Evolutionary conservation across 192 early-diverging fungal genomes (phyloP), one percentile per base, ranked within the genome.

Genomic region (Phlyctochytrium bullatum): DNA sequence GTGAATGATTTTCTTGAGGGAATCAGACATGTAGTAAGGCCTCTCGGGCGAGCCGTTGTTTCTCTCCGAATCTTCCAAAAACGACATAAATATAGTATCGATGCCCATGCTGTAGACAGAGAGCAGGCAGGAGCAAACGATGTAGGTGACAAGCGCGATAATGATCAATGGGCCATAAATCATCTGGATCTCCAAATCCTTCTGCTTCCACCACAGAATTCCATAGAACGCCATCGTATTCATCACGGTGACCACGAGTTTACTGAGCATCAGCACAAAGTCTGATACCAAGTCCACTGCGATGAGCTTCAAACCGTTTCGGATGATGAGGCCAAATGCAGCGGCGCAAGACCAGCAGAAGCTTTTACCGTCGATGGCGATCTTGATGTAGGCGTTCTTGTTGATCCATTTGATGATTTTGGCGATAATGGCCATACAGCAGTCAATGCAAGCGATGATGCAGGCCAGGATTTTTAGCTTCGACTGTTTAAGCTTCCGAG

Each of bases 331-430:
- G 4, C 66, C 69, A 32, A 74, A 50, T 1, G 84, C 84, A 34
- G 63, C 57, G 31, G 66, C 34, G 40, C 78, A 77, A 12, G 78
- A 75, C 28, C 59, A 76, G 69, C 77, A 86, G 66, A 86, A 86
- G 47, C 71, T 60, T 52, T 78, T 72, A 3, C 84, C 84, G 53
- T 71, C 71, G 32, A 86, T 71, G 23, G 79, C 80, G 67, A 84
- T 80, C 47, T 68, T 54, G 50, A 86, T 83, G 68, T 86, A 86
- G 0, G 80, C 82, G 69, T 86, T 80, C 69, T 83, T 82, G 67
- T 77, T 84, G 66, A 86, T 69, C 62, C 78, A 85, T 69, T 79
- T 80, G 6, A 86, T 53, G 28, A 86, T 28, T 34, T 56, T 65
- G 47, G 75, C 73, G 31, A 86, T 28, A 65, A 78, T 82, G 40